A percentile compares a stretch with the other conserved stretches of the same genome.
Conservation (phyloP, 768 basidiomycete species). For the Lactarius hengduanensis region DNA sequence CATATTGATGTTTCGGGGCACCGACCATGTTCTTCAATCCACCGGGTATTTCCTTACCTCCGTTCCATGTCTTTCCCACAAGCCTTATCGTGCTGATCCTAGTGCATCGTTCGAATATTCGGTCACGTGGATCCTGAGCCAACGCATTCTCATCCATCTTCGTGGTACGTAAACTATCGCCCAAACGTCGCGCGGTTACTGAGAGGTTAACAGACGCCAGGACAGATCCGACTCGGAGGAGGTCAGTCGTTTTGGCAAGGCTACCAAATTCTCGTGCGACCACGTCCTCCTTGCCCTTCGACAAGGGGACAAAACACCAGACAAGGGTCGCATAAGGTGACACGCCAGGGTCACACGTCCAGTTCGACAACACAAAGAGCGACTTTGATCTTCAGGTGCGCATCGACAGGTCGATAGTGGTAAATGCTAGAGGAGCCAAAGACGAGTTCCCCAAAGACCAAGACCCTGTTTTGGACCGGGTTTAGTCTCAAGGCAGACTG, state of each 20-base stretch:
- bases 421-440: background rate
- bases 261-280: background rate
- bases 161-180: constrained; percentile 30
- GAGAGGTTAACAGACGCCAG: constrained; percentile 26
- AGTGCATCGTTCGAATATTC: constrained; percentile 38
- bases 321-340: background rate
- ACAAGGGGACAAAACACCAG: background rate
- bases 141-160: constrained; percentile 38
- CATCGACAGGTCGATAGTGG: constrained; percentile 16
- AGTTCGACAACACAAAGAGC: background rate
- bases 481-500: background rate
- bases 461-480: background rate
- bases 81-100: background rate
- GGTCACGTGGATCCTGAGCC: constrained; percentile 38
- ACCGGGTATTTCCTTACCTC: constrained; percentile 14
- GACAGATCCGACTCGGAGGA: constrained; percentile 8
- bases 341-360: background rate
- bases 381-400: constrained; percentile 28
- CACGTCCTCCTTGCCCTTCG: background rate
- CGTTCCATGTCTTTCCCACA: background rate
- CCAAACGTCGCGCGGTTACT: background rate
- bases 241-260: background rate
- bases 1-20: constrained; percentile 32
- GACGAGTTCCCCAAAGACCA: background rate
- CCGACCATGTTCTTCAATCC: constrained; percentile 30